Percentiles rank a stretch among this genome's conserved stretches.
Conservation (phyloP, 2,329 filamentous ascomycete genomes). For the Simplicillium aogashimaense region DNA sequence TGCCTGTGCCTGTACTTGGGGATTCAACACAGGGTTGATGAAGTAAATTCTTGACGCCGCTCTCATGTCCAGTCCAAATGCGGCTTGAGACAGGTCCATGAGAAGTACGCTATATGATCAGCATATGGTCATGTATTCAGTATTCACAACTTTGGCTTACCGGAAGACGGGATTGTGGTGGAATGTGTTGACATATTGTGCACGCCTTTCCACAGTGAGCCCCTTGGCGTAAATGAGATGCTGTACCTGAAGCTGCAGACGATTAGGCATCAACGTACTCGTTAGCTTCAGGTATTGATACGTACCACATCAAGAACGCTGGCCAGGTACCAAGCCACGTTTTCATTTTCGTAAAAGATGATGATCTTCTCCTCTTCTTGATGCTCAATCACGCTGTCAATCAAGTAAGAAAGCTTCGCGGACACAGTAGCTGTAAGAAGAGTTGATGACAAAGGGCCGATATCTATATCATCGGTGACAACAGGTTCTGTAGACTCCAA, state of each 20-base stretch:
- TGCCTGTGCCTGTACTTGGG: slow-evolving; percentile 78
- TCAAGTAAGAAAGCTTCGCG: slow-evolving; percentile 76
- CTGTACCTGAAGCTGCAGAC: slow-evolving; percentile 39
- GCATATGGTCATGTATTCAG: slow-evolving; percentile 3
- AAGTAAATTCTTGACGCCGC: slow-evolving; percentile 82
- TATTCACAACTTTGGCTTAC: slow-evolving; percentile 12
- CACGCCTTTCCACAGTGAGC: slow-evolving; percentile 50
- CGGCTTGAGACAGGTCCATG: slow-evolving; percentile 86
- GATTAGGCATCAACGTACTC: no score
- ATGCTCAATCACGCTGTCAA: slow-evolving; percentile 60
- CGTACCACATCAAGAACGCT: slow-evolving; percentile 66
- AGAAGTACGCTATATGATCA: slow-evolving; percentile 54
- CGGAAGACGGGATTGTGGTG: slow-evolving; percentile 57
- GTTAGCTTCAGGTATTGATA: background rate
- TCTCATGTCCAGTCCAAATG: slow-evolving; percentile 78
- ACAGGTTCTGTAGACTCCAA: slow-evolving; percentile 11
- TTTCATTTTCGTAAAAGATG: slow-evolving; percentile 85
- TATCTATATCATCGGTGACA: slow-evolving; percentile 13
- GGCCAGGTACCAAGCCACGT: slow-evolving; percentile 77
- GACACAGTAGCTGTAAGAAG: slow-evolving; percentile 71
- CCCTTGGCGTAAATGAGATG: slow-evolving; percentile 59
- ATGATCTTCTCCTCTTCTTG: slow-evolving; percentile 74
- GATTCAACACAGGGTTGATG: slow-evolving; percentile 77
- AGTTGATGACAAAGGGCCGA: slow-evolving; percentile 44
- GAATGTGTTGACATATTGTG: slow-evolving; percentile 71